These are phyloP conservation scores for Xylariaceae sp. DNA, from an alignment of 2,329 filamentous ascomycete genomes.

Conservation along the genomic window DNA sequence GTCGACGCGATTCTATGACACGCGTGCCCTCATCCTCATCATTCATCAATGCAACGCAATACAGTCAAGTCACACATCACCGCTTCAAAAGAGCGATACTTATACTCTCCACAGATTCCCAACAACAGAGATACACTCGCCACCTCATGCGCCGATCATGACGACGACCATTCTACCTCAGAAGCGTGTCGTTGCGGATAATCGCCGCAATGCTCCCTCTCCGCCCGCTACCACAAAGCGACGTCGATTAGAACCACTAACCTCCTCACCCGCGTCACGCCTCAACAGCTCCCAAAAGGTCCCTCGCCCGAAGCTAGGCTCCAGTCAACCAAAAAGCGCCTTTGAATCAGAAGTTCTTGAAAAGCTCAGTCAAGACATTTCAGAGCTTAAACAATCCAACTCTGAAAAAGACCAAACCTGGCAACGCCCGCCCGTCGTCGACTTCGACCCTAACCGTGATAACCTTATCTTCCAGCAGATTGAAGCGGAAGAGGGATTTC, in stretches of 20 bases:
- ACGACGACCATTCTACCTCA: constrained; percentile 52
- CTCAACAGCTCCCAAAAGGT: constrained; percentile 59
- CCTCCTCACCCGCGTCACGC: constrained; percentile 50
- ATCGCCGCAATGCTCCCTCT: constrained; percentile 55
- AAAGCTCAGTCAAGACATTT: constrained; percentile 92
- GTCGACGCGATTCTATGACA: constrained; percentile 23
- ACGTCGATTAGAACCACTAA: constrained; percentile 65
- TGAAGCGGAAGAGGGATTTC: constrained; percentile 82
- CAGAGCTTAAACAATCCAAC: constrained; percentile 76
- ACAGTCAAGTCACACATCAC: neutral
- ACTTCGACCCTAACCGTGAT: constrained; percentile 54
- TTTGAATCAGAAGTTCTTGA: constrained; percentile 94
- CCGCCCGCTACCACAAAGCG: constrained; percentile 66
- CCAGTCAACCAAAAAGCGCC: constrained; percentile 77
- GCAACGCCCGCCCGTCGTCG: constrained; percentile 56
- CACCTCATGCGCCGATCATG: constrained; percentile 34
- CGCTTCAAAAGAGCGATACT: neutral
- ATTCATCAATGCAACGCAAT: constrained; percentile 2
- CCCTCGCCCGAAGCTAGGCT: constrained; percentile 58
- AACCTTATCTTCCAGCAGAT: constrained; percentile 91
- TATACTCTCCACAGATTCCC: neutral
- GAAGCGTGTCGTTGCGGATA: constrained; percentile 69
- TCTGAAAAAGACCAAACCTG: constrained; percentile 91
- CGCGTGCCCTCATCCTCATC: constrained; percentile 19
- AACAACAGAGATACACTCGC: neutral